These are phyloP conservation scores for Diophrys sp. DNA, from an alignment of 73 alveolate genomes.

Conservation along the genomic window DNA sequence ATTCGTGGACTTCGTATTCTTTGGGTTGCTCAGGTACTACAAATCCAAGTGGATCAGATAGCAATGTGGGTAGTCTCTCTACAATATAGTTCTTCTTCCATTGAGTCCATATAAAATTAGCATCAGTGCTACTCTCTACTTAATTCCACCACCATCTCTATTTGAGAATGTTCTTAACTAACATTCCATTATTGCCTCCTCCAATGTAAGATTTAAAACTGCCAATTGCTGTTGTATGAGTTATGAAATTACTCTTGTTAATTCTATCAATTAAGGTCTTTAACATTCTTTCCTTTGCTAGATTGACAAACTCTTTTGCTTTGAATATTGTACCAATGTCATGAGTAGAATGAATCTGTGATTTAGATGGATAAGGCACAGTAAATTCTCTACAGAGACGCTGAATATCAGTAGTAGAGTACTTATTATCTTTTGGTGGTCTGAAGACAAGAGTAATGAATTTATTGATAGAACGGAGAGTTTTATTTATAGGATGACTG, in stretches of 20 bases:
- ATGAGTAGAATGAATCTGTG: neutral
- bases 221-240: neutral
- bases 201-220: conserved; percentile 67
- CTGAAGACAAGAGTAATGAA: neutral
- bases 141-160: conserved; percentile 71
- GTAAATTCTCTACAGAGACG: neutral
- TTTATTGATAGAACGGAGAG: neutral
- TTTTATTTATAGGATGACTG: neutral
- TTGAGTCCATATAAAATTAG: conserved; percentile 77
- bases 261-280: neutral
- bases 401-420: neutral
- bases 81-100: conserved; percentile 45
- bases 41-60: neutral
- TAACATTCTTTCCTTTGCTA: neutral
- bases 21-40: neutral
- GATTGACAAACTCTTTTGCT: neutral
- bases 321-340: neutral
- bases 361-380: neutral
- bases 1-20: neutral
- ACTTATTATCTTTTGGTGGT: neutral
- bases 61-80: neutral
- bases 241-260: neutral
- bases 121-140: conserved; percentile 17
- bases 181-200: conserved; percentile 68
- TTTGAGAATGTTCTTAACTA: conserved; percentile 45